Conservation (phyloP, 2,329 filamentous ascomycete species). For the Stemphylium lycopersici region DNA sequence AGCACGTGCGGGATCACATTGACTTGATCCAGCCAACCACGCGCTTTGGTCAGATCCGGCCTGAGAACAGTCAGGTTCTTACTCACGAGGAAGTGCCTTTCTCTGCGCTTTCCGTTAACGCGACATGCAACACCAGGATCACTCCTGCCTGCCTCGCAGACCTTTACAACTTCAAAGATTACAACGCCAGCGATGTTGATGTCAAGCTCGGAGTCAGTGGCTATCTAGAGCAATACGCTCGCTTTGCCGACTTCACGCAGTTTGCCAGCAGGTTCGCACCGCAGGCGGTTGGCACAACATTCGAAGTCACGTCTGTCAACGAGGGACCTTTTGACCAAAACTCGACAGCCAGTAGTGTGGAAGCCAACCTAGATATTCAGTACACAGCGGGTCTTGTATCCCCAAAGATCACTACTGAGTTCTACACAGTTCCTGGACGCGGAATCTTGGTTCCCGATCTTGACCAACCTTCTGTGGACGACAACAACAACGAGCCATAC, state of each 20-base stretch:
- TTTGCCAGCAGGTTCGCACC: constrained; percentile 52
- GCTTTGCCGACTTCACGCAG: constrained; percentile 52
- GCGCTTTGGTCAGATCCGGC: constrained; percentile 60
- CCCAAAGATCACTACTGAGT: constrained; percentile 51
- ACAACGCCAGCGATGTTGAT: constrained; percentile 47
- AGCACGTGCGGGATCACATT: constrained; percentile 60
- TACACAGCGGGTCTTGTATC: constrained; percentile 55
- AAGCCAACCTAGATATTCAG: constrained; percentile 59
- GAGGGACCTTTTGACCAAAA: constrained; percentile 45
- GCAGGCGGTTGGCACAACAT: constrained; percentile 51
- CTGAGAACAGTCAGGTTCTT: constrained; percentile 50
- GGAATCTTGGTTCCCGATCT: constrained; percentile 56
- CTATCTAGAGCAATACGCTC: constrained; percentile 57
- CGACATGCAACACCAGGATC: constrained; percentile 52
- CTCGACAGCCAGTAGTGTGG: constrained; percentile 49
- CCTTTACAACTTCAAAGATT: constrained; percentile 53
- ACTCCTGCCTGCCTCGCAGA: constrained; percentile 56
- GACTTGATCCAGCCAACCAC: constrained; percentile 71
- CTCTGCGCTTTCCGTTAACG: constrained; percentile 33
- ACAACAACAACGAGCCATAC: constrained; percentile 57
- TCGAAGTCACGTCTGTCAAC: constrained; percentile 52
- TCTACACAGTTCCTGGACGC: constrained; percentile 57
- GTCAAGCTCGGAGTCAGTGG: constrained; percentile 54
- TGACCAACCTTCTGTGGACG: constrained; percentile 50
- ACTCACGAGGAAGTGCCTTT: constrained; percentile 34